These are phyloP conservation scores for Penicillium sp. DNA, from an alignment of 2,329 filamentous ascomycete species.

Conservation along the genomic window DNA sequence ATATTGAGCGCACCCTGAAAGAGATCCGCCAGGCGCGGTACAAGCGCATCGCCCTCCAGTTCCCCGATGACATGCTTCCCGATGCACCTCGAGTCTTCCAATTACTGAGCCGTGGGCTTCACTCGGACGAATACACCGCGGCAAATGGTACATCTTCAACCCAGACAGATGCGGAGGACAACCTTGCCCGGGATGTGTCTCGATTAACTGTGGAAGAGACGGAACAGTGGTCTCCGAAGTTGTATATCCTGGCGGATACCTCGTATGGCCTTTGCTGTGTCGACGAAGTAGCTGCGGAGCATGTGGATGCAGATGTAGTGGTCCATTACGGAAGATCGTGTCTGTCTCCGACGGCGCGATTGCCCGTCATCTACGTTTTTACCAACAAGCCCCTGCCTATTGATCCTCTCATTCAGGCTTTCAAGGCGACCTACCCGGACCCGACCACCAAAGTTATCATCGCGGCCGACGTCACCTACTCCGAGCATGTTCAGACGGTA, in stretches of 20 bases:
- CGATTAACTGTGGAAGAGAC: slow-evolving; percentile 25
- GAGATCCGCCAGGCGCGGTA: slow-evolving; percentile 73
- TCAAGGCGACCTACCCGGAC: slow-evolving; percentile 67
- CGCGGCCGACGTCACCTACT: slow-evolving; percentile 87
- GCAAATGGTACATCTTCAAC: slow-evolving; percentile 12
- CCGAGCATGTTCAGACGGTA: slow-evolving; percentile 67
- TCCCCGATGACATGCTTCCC: slow-evolving; percentile 86
- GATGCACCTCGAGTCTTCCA: slow-evolving; percentile 81
- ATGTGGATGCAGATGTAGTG: slow-evolving; percentile 84
- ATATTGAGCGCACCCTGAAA: slow-evolving; percentile 73
- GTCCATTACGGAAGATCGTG: slow-evolving; percentile 94
- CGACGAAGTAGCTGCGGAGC: slow-evolving; percentile 93
- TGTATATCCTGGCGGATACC: slow-evolving; percentile 90
- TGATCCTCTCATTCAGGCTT: slow-evolving; percentile 57
- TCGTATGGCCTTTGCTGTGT: slow-evolving; percentile 97
- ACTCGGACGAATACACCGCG: slow-evolving; percentile 22
- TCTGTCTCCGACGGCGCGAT: slow-evolving; percentile 79
- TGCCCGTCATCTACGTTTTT: slow-evolving; percentile 89
- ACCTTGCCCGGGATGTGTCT: slow-evolving; percentile 26
- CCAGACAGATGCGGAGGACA: slow-evolving; percentile 7
- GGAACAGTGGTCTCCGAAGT: slow-evolving; percentile 35
- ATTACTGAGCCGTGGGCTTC: slow-evolving; percentile 56
- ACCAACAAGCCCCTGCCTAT: slow-evolving; percentile 70
- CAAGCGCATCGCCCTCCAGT: slow-evolving; percentile 82
- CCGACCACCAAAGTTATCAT: slow-evolving; percentile 66